phyloP scores from a whole-genome alignment of 106 monocot species.

The Dendrobium huoshanense region DNA sequence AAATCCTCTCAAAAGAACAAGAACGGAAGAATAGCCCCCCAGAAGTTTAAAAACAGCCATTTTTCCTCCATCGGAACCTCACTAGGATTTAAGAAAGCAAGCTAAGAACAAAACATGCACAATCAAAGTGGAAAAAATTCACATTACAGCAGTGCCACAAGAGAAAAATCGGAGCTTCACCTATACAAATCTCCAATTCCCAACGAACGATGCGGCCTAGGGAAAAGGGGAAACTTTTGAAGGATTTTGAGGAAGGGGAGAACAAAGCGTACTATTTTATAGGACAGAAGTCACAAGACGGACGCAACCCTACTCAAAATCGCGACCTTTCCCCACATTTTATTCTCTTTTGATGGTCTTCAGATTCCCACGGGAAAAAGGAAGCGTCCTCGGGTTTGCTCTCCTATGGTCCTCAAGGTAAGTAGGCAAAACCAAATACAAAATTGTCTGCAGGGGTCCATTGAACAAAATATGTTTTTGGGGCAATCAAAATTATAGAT shows the following conservation, averaged over 20 bases:
- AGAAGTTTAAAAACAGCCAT: too few species aligned
- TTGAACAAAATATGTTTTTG: too few species aligned
- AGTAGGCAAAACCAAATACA: too few species aligned
- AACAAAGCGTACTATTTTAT: neutral
- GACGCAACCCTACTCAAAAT: neutral
- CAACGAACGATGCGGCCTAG: neutral
- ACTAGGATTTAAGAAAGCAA: neutral
- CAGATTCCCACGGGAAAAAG: too few species aligned
- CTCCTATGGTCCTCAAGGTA: too few species aligned
- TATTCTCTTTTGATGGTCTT: neutral
- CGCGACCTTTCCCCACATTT: neutral
- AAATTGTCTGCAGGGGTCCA: too few species aligned
- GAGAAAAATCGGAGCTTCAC: neutral
- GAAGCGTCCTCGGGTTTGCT: too few species aligned
- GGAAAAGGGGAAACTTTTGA: neutral
- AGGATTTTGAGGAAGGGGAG: neutral
- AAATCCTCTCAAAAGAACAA: too few species aligned
- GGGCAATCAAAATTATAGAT: too few species aligned
- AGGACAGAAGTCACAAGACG: neutral
- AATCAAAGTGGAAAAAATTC: neutral
- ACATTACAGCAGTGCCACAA: neutral
- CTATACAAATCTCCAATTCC: neutral
- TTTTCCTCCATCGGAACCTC: neutral
- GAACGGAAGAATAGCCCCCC: too few species aligned
- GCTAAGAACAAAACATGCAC: neutral